Percentiles rank a stretch among this genome's conserved stretches.
phyloP scores from a whole-genome alignment of 1,284 basidiomycete genomes.

The Trichosporon inkin region DNA sequence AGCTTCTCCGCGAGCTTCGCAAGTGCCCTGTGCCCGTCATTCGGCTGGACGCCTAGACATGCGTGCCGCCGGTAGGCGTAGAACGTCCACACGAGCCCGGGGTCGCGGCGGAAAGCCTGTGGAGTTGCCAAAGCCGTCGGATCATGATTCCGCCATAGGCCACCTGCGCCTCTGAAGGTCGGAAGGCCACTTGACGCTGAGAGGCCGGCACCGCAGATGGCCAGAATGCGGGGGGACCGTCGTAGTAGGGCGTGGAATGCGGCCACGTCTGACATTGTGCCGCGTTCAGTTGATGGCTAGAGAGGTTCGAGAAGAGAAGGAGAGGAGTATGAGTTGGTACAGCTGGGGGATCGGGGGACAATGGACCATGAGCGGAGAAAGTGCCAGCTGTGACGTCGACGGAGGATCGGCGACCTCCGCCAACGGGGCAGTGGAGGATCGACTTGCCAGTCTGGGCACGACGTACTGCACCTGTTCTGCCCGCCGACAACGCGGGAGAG shows the following conservation, averaged over 20 bases:
- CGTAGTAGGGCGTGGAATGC: constrained; percentile 16
- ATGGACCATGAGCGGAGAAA: too few relatives aligned
- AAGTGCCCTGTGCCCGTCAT: constrained; percentile 14
- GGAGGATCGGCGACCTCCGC: too few relatives aligned
- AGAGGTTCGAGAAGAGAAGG: too few relatives aligned
- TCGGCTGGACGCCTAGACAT: constrained; percentile 10
- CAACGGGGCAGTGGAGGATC: too few relatives aligned
- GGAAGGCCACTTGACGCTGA: constrained; percentile 15
- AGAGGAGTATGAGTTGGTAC: too few relatives aligned
- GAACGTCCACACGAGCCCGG: constrained; percentile 19
- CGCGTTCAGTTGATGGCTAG: too few relatives aligned
- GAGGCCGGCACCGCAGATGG: constrained; percentile 18
- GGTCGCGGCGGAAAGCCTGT: constrained; percentile 17
- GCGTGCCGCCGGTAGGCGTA: constrained; percentile 19
- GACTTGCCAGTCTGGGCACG: too few relatives aligned
- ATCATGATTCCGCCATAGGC: constrained; percentile 21
- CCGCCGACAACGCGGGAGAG: too few relatives aligned
- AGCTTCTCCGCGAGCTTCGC: constrained; percentile 3
- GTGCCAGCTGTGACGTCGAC: too few relatives aligned
- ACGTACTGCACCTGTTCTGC: too few relatives aligned
- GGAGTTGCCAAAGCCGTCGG: constrained; percentile 15
- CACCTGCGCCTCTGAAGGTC: constrained; percentile 21
- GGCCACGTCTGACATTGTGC: constrained; percentile 17
- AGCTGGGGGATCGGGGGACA: too few relatives aligned
- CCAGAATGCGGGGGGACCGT: constrained; percentile 14